Evolutionary conservation across 495 filamentous ascomycete genomes (phyloP), one percentile per base, ranked within the genome.

Genomic region (Aspergillus cristatus): DNA sequence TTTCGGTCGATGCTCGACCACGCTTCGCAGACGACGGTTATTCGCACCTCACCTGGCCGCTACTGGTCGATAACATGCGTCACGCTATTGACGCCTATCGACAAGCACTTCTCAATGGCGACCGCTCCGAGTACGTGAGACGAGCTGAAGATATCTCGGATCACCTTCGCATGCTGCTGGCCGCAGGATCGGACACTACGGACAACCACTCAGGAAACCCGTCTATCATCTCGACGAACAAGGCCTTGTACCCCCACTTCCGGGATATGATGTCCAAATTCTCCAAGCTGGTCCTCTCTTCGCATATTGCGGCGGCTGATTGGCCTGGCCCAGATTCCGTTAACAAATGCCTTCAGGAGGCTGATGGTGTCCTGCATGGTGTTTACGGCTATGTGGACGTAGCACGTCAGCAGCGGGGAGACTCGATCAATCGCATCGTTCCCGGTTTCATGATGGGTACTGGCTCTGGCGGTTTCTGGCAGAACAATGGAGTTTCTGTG

Each of bases 261-360:
- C 76, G 93, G 35, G 93, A 96, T 54, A 96, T 95, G 82, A 98
- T 98, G 91, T 97, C 91, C 4, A 85, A 91, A 48, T 97, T 97
- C 62, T 97, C 93, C 26, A 98, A 97, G 58, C 70, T 98, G 26
- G 93, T 98, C 15, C 76, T 98, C 24, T 97, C 90, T 14, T 96
- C 91, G n/a, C 91, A 97, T 57, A 94, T 97, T 53, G 91, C 91
- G 25, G 85, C 90, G 15, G 82, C 90, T 18, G 91, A 97, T 57
- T 96, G 84, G 77, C 86, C 88, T 14, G 67, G 76, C 28, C 66
- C 72, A 25, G 91, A 98, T 54, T 93, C 90, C 2, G 81, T 86
- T 41, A 74, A 88, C 32, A 98, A 98, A 53, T 98, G 91, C 51
- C 62, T 97, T 47, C 82, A 87, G 53, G 93, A 98, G 64, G 93